These are phyloP conservation scores for Ganoderma multipileum DNA, from an alignment of 1,284 basidiomycete genomes.

Conservation along the genomic window DNA sequence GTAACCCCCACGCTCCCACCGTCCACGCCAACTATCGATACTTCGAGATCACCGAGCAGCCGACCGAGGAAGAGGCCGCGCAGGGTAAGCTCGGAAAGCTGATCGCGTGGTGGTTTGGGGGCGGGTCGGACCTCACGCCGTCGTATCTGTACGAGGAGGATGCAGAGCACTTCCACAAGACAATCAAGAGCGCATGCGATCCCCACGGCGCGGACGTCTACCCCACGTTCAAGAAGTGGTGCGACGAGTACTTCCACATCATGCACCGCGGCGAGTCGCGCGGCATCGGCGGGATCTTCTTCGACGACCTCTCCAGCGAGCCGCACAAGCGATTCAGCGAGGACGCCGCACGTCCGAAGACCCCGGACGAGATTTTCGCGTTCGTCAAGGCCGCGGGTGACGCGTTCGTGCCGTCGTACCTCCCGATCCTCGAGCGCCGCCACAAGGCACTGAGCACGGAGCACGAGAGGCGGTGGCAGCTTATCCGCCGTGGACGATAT, in stretches of 20 bases:
- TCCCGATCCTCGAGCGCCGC: slow-evolving; percentile 80
- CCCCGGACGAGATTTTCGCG: slow-evolving; percentile 74
- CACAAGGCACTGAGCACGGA: slow-evolving; percentile 65
- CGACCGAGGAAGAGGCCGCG: slow-evolving; percentile 40
- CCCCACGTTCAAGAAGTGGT: slow-evolving; percentile 91
- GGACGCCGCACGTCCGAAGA: slow-evolving; percentile 54
- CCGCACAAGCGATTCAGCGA: slow-evolving; percentile 62
- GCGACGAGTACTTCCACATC: slow-evolving; percentile 97
- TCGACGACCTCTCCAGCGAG: slow-evolving; percentile 84
- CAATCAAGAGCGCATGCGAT: slow-evolving; percentile 82
- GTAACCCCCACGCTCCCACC: slow-evolving; percentile 92
- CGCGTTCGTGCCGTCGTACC: slow-evolving; percentile 85
- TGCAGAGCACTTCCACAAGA: slow-evolving; percentile 86
- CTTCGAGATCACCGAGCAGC: slow-evolving; percentile 85
- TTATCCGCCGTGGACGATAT: slow-evolving; percentile 87
- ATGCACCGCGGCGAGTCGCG: slow-evolving; percentile 88
- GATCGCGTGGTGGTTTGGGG: slow-evolving; percentile 98
- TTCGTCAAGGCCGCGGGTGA: slow-evolving; percentile 77
- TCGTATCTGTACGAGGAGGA: slow-evolving; percentile 93
- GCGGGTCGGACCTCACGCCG: slow-evolving; percentile 94
- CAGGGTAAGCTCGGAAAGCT: slow-evolving; percentile 50
- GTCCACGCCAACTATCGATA: slow-evolving; percentile 98
- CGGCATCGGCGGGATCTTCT: slow-evolving; percentile 96
- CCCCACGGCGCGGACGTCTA: slow-evolving; percentile 76
- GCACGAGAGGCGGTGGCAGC: slow-evolving; percentile 85